Conservation (phyloP, 306 rosid genomes). For the Astragalus glycyphyllos region DNA sequence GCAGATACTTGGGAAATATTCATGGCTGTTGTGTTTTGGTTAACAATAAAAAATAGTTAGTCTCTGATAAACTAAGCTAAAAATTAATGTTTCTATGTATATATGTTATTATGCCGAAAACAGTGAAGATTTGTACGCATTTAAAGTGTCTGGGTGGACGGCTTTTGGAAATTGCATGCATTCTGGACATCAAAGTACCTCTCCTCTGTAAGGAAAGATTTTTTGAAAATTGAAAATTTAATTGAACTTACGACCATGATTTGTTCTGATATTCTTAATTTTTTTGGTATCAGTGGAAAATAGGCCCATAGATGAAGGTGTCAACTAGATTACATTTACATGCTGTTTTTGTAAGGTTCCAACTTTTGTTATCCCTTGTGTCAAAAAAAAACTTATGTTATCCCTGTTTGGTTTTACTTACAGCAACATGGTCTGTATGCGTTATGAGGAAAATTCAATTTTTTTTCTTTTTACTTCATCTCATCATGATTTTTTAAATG, state of each 20-base stretch:
- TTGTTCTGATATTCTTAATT: not conserved
- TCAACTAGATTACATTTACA: too few species aligned
- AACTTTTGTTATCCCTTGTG: not conserved
- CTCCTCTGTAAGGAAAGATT: not conserved
- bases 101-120: slow-evolving; percentile 25
- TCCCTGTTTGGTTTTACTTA: not conserved
- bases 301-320: too few species aligned
- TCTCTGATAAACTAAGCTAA: slow-evolving; percentile 39
- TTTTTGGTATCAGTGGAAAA: too few species aligned
- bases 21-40: slow-evolving; percentile 36
- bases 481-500: not conserved
- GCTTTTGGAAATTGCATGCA: slow-evolving; percentile 34
- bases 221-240: slow-evolving; percentile 31
- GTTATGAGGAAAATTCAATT: not conserved
- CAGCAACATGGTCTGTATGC: not conserved
- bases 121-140: slow-evolving; percentile 28
- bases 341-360: not conserved
- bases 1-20: slow-evolving; percentile 55
- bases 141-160: slow-evolving; percentile 14
- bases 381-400: not conserved
- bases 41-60: slow-evolving; percentile 43
- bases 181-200: slow-evolving; percentile 31
- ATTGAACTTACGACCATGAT: slow-evolving; percentile 17
- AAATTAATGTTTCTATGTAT: slow-evolving; percentile 40
- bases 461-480: not conserved